Base-by-base conservation (phyloP, 2,329 filamentous ascomycete species). In the Leptographium lundbergii region DNA sequence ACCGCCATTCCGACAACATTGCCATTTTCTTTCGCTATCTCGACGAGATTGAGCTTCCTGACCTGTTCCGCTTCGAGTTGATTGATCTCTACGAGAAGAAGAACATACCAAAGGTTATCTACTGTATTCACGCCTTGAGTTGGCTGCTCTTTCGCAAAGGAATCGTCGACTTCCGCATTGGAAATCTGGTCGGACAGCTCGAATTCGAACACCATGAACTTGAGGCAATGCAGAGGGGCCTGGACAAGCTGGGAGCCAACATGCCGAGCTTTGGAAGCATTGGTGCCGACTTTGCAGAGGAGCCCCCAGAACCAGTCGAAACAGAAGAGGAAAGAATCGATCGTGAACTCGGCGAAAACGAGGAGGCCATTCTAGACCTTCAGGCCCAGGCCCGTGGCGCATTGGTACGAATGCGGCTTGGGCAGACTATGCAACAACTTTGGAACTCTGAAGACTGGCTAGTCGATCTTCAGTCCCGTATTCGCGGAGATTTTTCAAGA, bases 81-180 rank as follows among this genome's bases (percentile, higher is more conserved):
- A 95, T 97, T 63, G 94, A 99, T 72, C 75, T 99, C 14, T 99
- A 99, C 75, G 95, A 99, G 73, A 99, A 97, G 78, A 99, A 99
- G 74, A 99, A 99, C 67, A 95, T 97, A 1, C 94, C 94, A 4
- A 99, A 97, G 72, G 95, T 97, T 69, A 99, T 99, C 62, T 95
- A 99, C 74, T 99, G 94, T 69, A 94, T 99, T 57, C 94, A 99
- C 68, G 94, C 94, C 0, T 77, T 99, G 22, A 97, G 92, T 70
- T 99, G 92, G 91, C 79, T 99, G n/a, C 78, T 99, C 13, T 96
- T 89, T 72, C 87, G 94, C 55, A 94, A 96, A 70, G 92, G 94
- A 1, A 90, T 97, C 63, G 88, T 97, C 47, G 87, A 91, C 68
- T 97, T 99, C 71, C 86, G 91, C 10, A 99, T 99, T 67, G 94